Evolutionary conservation across 2,329 filamentous ascomycete species (phyloP).

Genomic region (Ophiocordyceps robertsii): DNA sequence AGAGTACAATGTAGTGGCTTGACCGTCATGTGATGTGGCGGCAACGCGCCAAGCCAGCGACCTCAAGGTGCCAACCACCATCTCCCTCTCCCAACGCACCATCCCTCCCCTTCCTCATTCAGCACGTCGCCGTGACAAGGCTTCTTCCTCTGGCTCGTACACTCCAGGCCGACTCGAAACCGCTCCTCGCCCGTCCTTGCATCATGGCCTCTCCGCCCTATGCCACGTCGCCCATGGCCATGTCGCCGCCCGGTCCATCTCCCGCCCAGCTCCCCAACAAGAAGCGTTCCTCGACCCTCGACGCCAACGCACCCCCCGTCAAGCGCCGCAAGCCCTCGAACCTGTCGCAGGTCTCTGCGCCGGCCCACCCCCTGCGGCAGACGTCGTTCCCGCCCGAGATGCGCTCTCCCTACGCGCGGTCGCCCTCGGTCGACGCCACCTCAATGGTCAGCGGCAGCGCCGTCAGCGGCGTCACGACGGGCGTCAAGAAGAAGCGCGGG

Average conservation of each 20-base stretch:
- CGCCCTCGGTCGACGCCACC: conserved; percentile 49
- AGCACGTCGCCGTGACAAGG: no score
- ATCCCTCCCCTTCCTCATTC: no score
- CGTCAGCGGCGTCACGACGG: conserved; percentile 30
- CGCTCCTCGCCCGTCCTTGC: background rate
- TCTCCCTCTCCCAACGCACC: no score
- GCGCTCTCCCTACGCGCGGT: conserved; percentile 43
- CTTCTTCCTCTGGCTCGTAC: no score
- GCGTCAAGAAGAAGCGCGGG: conserved; percentile 45
- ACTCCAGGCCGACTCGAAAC: no score
- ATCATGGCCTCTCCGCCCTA: conserved; percentile 44
- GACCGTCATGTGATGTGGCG: no score
- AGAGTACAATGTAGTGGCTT: no score
- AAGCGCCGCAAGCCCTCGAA: conserved; percentile 63
- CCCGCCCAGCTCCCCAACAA: conserved; percentile 39
- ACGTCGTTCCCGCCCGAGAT: conserved; percentile 64
- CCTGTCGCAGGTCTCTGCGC: conserved; percentile 40
- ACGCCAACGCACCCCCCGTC: conserved; percentile 33
- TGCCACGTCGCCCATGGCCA: conserved; percentile 33
- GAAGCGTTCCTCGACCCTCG: conserved; percentile 45
- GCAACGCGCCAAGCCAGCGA: no score
- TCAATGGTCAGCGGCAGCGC: conserved; percentile 50
- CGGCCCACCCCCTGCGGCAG: conserved; percentile 60
- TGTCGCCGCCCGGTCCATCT: conserved; percentile 40
- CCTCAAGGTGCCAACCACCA: no score